Conservation (phyloP, 345 rosid species). For the Pistacia atlantica region DNA sequence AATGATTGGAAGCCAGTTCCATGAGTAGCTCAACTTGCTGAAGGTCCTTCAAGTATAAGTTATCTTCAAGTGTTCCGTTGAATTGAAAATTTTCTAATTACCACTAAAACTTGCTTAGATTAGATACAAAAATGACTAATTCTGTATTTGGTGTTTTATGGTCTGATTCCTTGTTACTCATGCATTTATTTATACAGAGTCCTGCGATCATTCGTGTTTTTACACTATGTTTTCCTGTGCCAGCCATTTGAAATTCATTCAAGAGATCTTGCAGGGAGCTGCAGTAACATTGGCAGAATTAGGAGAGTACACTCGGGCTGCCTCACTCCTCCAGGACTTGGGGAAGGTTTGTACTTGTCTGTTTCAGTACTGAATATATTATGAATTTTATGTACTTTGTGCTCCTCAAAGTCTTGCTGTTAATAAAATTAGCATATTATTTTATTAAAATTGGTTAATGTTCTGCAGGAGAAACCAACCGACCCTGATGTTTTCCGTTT, state of each 20-base stretch:
- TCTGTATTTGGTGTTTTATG: neutral
- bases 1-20: neutral
- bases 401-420: constrained; percentile 14
- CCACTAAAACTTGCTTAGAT: neutral
- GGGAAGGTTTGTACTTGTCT: constrained; percentile 60
- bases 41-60: neutral
- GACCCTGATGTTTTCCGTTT: constrained; percentile 85
- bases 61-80: neutral
- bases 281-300: constrained; percentile 82
- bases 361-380: constrained; percentile 10
- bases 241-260: constrained; percentile 28
- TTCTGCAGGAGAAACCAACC: constrained; percentile 67
- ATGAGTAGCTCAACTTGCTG: neutral
- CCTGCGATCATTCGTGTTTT: constrained; percentile 12
- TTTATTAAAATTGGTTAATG: constrained; percentile 20
- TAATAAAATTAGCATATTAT: constrained; percentile 25
- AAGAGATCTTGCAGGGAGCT: constrained; percentile 70
- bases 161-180: neutral
- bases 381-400: constrained; percentile 9
- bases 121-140: neutral
- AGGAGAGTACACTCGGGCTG: constrained; percentile 78
- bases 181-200: neutral
- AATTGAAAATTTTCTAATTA: neutral
- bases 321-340: constrained; percentile 69
- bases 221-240: constrained; percentile 6